A percentile compares a stretch with the other conserved stretches of the same genome.
These are phyloP conservation scores for Rauvolfia tetraphylla DNA, from an alignment of 257 asterid species.

Conservation along the genomic window DNA sequence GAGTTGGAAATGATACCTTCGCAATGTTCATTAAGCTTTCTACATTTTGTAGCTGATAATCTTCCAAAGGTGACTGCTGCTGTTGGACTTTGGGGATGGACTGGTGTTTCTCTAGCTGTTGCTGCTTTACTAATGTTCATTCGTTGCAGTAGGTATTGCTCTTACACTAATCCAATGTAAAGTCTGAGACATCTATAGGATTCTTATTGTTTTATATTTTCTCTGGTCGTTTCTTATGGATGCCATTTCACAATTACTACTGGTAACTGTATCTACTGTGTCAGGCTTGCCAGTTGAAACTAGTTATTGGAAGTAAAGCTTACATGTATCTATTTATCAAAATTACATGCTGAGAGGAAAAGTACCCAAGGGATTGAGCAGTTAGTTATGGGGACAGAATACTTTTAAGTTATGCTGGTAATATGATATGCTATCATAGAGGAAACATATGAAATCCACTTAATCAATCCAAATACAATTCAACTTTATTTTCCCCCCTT, in stretches of 20 bases:
- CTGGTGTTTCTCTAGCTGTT: constrained; percentile 66
- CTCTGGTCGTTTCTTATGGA: neutral
- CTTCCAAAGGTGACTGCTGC: constrained; percentile 79
- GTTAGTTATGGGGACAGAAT: neutral
- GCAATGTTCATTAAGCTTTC: constrained; percentile 31
- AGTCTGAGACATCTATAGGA: neutral
- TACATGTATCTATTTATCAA: neutral
- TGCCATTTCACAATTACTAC: neutral
- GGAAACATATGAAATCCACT: neutral
- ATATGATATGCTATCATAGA: neutral
- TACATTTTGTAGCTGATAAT: constrained; percentile 65
- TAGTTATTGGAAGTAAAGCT: neutral
- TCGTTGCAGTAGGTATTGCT: constrained; percentile 75
- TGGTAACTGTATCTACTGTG: neutral
- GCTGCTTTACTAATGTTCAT: constrained; percentile 64
- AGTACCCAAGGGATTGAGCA: neutral
- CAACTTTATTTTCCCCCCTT: too few relatives aligned
- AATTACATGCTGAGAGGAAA: neutral
- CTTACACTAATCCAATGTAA: neutral
- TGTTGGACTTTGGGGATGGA: constrained; percentile 97
- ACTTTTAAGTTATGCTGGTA: neutral
- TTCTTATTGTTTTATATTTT: neutral
- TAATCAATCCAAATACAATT: too few relatives aligned
- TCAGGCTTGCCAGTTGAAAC: neutral
- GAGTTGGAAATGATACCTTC: constrained; percentile 21